phyloP scores from a whole-genome alignment of 345 rosid genomes.

The Psidium guajava region DNA sequence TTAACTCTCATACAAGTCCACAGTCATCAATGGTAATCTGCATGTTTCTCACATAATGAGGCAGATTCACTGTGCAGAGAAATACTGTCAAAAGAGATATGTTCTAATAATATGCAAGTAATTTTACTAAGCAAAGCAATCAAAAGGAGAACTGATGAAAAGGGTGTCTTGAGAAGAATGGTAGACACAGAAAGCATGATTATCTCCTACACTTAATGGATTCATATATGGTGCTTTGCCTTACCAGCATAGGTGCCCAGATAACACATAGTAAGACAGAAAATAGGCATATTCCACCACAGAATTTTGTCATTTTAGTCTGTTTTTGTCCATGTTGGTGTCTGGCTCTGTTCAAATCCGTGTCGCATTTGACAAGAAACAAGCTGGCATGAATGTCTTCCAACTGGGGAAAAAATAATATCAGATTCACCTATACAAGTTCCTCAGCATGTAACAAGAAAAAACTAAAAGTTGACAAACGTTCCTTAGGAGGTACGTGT shows the following conservation, averaged over 20 bases:
- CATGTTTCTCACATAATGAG: background rate
- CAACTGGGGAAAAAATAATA: constrained; percentile 8
- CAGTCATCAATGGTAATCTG: background rate
- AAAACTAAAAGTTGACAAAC: background rate
- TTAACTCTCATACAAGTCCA: background rate
- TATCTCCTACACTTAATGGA: background rate
- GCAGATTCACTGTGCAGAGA: background rate
- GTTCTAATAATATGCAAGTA: background rate
- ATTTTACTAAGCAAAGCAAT: background rate
- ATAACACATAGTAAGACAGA: constrained; percentile 25
- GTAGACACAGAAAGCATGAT: background rate
- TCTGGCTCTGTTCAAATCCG: constrained; percentile 18
- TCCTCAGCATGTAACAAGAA: background rate
- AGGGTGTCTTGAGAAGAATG: background rate
- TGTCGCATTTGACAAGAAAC: constrained; percentile 36
- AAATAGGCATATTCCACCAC: constrained; percentile 34
- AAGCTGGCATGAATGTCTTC: constrained; percentile 43
- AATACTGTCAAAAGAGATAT: background rate
- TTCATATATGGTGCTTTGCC: background rate
- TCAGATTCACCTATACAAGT: background rate
- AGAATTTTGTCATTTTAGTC: constrained; percentile 28
- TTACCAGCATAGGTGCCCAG: constrained; percentile 48
- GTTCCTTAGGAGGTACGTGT: background rate
- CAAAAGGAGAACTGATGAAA: background rate
- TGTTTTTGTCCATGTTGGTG: constrained; percentile 33